Evolutionary conservation across 176 grass and related monocot genomes (phyloP), one percentile per base, ranked within the genome.

Genomic region (Bothriochloa decipiens): DNA sequence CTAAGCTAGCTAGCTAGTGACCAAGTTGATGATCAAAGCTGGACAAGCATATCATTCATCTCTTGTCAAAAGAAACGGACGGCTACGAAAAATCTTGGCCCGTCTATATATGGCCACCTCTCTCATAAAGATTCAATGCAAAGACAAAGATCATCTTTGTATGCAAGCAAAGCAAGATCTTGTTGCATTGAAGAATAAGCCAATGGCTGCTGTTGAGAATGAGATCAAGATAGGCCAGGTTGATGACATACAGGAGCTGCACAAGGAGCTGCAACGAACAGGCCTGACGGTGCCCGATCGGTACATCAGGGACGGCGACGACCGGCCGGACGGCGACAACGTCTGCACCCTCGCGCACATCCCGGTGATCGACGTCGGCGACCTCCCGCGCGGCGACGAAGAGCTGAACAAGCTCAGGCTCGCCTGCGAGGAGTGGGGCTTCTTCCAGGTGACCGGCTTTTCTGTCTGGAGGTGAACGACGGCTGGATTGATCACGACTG

Each of bases 361-460:
- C 43, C 91, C 96, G 20, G 77, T 98, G 50, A 81, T 98, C 83
- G 86, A 98, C 81, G 67, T 87, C 70, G 82, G 68, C 27, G 91
- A 85, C 81, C 86, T 93, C 69, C 74, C 20, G 6, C 42, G 58
- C 50, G 68, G 14, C 58, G 65, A 62, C 83, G 91, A 37, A 71
- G 91, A 95, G 87, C 81, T 94, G 41, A 11, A 8, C 12, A 95
- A 72, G 65, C 83, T 94, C 57, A 70, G 78, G 20, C 33, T 65
- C 8, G 91, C 96, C 70, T 95, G 96, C 85, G 29, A 94, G 75
- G 89, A 98, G 41, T 95, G 93, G 93, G 93, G 96, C 7, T 98
- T 98, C 85, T 98, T 95, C 74, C 91, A 95, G 93, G 92, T 87
- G 26, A 1, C 11, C 1, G 17, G 2, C 2, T 3, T n/a, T 16